Base-by-base conservation (phyloP, 352 stramenopile species). In the Pythium vanterpoolii region DNA sequence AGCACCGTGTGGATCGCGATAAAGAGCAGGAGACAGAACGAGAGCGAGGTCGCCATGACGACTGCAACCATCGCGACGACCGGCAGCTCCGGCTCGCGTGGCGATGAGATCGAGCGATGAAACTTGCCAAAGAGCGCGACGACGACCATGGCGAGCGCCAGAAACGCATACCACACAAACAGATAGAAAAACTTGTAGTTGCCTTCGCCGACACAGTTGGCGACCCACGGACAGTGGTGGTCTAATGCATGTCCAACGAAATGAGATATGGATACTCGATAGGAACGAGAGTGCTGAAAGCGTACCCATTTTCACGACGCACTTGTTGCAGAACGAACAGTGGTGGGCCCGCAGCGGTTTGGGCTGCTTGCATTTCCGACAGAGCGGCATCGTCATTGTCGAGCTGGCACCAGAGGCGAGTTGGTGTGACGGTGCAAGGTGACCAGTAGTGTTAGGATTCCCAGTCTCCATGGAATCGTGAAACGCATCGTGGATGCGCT, bases 211-310 rank as follows among this genome's bases (percentile, higher is more conserved):
- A 95, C 72, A 52, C 86, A 95, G 64, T 94, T 95, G 11, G 76
- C 83, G 43, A 95, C 90, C 96, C 96, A 99, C 16, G 96, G 96
- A 72, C 97, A 98, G 74, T 99, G 96, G 86, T 99, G 97, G 73
- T 99, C 97, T 95, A n/a, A n/a, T n/a, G 2, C 14, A 30, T 5
- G n/a, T 26, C 18, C 4, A 36, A 28, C 10, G n/a, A 48, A 18
- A 27, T 46, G 13, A 48, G 42, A 48, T 5, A 48, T 18, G n/a
- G 42, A 9, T 6, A 48, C 24, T 18, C 1, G 10, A 48, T 43
- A 8, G 5, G 19, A 3, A 13, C 21, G 13, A 14, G n/a, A 26
- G 8, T 14, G 18, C n/a, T 14, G 27, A 46, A 1, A 16, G 23
- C 57, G 52, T 69, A 95, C 84, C 86, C 86, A 95, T 95, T 48